Conservation (phyloP, 805 yeast genomes). For the Pichia nakasei region DNA sequence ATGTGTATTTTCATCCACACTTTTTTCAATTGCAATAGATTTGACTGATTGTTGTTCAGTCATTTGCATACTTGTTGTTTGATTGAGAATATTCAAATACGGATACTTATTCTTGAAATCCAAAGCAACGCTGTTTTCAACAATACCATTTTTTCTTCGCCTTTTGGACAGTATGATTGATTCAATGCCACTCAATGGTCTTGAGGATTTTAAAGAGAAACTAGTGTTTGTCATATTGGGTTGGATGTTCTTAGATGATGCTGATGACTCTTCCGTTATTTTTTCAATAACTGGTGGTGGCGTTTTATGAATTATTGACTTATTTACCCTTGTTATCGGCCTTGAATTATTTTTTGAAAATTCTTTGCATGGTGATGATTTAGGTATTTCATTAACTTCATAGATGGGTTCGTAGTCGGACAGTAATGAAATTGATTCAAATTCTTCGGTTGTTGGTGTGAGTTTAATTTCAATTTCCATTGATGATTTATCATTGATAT, state of each 20-base stretch:
- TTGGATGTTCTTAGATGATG: no score
- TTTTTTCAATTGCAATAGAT: not conserved
- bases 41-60: not conserved
- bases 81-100: constrained; percentile 5
- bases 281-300: not conserved
- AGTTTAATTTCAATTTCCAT: not conserved
- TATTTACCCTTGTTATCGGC: no score
- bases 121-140: not conserved
- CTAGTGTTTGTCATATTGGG: no score
- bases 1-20: no score
- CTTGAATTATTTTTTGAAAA: no score
- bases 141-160: not conserved
- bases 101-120: constrained; percentile 5
- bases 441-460: not conserved
- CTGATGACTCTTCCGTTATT: no score
- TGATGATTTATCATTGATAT: not conserved
- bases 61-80: not conserved
- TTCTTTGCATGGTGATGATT: not conserved
- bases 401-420: not conserved
- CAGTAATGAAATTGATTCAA: not conserved
- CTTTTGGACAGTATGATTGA: constrained; percentile 1
- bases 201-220: not conserved
- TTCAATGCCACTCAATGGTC: not conserved
- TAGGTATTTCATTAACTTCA: not conserved
- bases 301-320: not conserved